A percentile compares a stretch with the other conserved stretches of the same genome.
Evolutionary conservation across 2,329 filamentous ascomycete genomes (phyloP).

Genomic region (Pestalotiopsis sp.): DNA sequence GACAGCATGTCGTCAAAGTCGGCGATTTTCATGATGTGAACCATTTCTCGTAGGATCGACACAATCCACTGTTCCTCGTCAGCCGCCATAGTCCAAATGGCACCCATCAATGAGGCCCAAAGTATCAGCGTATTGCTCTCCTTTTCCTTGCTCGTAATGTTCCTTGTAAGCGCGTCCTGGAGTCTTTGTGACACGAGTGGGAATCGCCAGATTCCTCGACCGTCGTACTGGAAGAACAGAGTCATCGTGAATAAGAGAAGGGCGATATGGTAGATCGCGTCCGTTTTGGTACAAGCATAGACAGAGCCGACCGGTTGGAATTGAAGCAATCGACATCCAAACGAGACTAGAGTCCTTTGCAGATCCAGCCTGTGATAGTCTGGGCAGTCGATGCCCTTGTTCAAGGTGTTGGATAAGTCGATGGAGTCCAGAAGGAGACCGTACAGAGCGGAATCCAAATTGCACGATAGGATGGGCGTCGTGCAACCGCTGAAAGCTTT

Average conservation of each 20-base stretch:
- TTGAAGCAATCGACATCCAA: background rate
- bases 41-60: background rate
- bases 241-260: slow-evolving; percentile 1
- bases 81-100: background rate
- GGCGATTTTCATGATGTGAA: background rate
- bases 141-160: background rate
- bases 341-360: background rate
- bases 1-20: background rate
- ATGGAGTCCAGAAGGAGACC: background rate
- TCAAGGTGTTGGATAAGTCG: background rate
- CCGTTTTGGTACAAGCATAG: background rate
- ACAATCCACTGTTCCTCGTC: background rate
- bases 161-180: background rate
- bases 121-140: background rate
- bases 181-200: background rate
- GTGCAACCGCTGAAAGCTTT: background rate
- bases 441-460: background rate
- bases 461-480: background rate
- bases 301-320: background rate
- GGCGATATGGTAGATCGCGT: background rate
- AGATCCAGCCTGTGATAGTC: background rate
- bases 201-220: background rate
- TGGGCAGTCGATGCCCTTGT: background rate
- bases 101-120: slow-evolving; percentile 1
- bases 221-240: background rate